Base-by-base conservation (phyloP, 73 alveolate species). In the Paramecium biaurelia region DNA sequence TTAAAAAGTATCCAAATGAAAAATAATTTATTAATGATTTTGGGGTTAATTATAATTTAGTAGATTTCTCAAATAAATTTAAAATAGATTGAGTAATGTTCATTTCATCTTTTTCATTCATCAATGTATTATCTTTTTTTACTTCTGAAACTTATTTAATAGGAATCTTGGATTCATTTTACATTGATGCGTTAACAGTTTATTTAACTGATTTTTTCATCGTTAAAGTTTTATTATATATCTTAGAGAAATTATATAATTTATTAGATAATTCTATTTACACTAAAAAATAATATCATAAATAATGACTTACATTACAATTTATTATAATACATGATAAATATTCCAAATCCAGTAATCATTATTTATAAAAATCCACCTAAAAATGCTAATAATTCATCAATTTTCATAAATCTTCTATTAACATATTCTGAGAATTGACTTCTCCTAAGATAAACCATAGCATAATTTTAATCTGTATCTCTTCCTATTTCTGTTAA, bases 291-390 rank as follows among this genome's bases (percentile, higher is more conserved):
- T 15, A 53, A 5, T 5, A 18, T 53, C 5, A 53, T 7, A 53
- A 15, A 53, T 4, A 21, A 7, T 38, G 8, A 53, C 8, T 53
- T 53, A 53, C 68, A 53, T 37, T 58, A 34, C 38, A 74, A 63
- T 63, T 41, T 34, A 74, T 74, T 74, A 74, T 74, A 74, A 37
- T 37, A 74, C n/a, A 41, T 41, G 2, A 74, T 74, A n/a, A 74
- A 28, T 74, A 74, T 6, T 37, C 87, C 87, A 26, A 34, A 74
- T 2, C 57, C 87, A 6, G 59, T 23, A 12, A 74, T 74, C 87
- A 74, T 74, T 15, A 74, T 37, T 74, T 74, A 41, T 74, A 74
- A 37, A 35, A 74, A 74, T n/a, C 87, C 87, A 1, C 87, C 87
- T 15, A 74, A 20, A 41, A 37, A 74, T 34, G 87, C 37, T 10